Evolutionary conservation across 2,329 filamentous ascomycete species (phyloP).

Genomic region (Sclerotinia glacialis): DNA sequence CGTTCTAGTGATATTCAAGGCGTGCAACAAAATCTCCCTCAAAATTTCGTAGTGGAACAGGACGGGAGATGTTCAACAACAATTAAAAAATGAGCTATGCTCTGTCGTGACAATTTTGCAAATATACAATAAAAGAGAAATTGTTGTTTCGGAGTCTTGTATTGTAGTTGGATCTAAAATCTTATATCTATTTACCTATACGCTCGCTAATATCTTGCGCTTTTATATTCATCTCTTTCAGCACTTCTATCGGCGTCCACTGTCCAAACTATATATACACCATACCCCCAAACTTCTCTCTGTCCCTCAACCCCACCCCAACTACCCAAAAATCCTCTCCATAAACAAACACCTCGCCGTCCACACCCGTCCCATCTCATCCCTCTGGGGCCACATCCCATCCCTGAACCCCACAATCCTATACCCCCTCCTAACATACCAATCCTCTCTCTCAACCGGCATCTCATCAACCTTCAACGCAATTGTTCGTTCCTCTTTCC

Average conservation of each 20-base stretch:
- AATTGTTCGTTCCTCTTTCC: slow-evolving; percentile 16
- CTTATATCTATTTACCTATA: background rate
- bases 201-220: background rate
- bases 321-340: slow-evolving; percentile 29
- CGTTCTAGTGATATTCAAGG: no score
- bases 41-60: background rate
- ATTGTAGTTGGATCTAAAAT: background rate
- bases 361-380: slow-evolving; percentile 29
- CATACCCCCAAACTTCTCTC: background rate
- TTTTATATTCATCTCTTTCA: background rate
- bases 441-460: slow-evolving; percentile 25
- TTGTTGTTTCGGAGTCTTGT: background rate
- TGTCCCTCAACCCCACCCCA: background rate
- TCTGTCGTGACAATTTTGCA: background rate
- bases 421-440: slow-evolving; percentile 36
- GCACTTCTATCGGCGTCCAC: background rate
- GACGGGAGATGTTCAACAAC: background rate
- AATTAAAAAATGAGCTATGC: background rate
- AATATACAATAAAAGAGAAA: background rate
- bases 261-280: background rate
- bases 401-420: slow-evolving; percentile 13
- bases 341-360: slow-evolving; percentile 29
- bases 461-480: slow-evolving; percentile 25
- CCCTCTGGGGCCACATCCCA: slow-evolving; percentile 26
- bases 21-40: background rate